Evolutionary conservation across 495 filamentous ascomycete genomes (phyloP).

Genomic region (Apodospora peruviana): DNA sequence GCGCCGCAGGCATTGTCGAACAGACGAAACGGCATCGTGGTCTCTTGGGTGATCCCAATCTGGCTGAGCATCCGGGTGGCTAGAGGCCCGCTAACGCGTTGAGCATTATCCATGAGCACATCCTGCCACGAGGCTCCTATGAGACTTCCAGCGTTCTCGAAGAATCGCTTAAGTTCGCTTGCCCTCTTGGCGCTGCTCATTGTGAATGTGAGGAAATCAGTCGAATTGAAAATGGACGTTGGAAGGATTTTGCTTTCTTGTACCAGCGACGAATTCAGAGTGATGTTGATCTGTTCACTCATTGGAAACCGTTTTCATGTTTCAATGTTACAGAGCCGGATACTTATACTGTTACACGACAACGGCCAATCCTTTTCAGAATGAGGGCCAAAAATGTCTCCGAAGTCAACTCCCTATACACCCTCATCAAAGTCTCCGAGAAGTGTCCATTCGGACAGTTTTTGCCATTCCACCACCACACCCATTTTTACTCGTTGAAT

Average conservation of each 20-base stretch:
- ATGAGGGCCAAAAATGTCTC: background rate
- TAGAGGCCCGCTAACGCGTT: conserved; percentile 30
- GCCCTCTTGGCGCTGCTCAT: conserved; percentile 13
- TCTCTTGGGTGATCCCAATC: conserved; percentile 25
- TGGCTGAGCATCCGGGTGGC: conserved; percentile 27
- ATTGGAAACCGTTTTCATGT: too few species aligned
- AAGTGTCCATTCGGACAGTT: conserved; percentile 1
- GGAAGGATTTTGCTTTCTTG: too few species aligned
- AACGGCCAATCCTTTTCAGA: background rate
- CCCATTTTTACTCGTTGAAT: too few species aligned
- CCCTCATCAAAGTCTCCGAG: background rate
- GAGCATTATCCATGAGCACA: conserved; percentile 20
- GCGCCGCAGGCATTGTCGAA: conserved; percentile 39
- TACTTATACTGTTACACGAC: background rate
- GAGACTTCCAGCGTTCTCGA: conserved; percentile 8
- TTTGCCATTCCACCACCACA: too few species aligned
- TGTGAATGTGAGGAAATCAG: too few species aligned
- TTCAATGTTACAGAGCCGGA: background rate
- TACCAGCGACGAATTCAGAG: too few species aligned
- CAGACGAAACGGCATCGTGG: conserved; percentile 26
- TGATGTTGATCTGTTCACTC: too few species aligned
- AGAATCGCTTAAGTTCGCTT: conserved; percentile 24
- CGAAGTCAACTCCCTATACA: background rate
- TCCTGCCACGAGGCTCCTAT: conserved; percentile 18
- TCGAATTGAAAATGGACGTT: too few species aligned